Conservation (phyloP, 202 grass and related monocot species). For the Zizania palustris region DNA sequence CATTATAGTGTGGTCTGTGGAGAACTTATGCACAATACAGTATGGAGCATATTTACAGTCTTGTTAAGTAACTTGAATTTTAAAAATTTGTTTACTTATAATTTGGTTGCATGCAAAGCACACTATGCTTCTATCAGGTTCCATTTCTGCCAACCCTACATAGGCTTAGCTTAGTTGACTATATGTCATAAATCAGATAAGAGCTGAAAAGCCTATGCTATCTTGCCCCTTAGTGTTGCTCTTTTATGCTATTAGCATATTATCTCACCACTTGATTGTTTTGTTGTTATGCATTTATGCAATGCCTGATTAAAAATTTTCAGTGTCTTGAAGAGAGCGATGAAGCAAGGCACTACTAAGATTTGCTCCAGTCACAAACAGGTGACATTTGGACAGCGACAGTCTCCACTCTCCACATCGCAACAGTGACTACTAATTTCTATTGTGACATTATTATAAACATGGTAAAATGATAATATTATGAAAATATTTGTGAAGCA, state of each 20-base stretch:
- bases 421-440: not conserved
- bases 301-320: conserved; percentile 9
- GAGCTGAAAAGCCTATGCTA: conserved; percentile 23
- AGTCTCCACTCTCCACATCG: not conserved
- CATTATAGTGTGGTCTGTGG: no score
- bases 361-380: not conserved
- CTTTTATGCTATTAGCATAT: conserved; percentile 25
- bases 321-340: conserved; percentile 15
- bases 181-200: conserved; percentile 44
- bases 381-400: not conserved
- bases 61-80: conserved; percentile 21
- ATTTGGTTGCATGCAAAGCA: conserved; percentile 31
- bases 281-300: not conserved
- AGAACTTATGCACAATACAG: not conserved
- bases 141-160: conserved; percentile 42
- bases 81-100: conserved; percentile 9
- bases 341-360: not conserved
- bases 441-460: not conserved
- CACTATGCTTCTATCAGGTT: conserved; percentile 1
- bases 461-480: not conserved
- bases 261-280: conserved; percentile 24
- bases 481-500: not conserved
- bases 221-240: not conserved
- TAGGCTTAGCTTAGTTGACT: conserved; percentile 34
- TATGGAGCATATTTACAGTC: not conserved